A percentile compares a stretch with the other conserved stretches of the same genome.
phyloP scores from a whole-genome alignment of 2,329 filamentous ascomycete genomes.

The Fusarium keratoplasticum region DNA sequence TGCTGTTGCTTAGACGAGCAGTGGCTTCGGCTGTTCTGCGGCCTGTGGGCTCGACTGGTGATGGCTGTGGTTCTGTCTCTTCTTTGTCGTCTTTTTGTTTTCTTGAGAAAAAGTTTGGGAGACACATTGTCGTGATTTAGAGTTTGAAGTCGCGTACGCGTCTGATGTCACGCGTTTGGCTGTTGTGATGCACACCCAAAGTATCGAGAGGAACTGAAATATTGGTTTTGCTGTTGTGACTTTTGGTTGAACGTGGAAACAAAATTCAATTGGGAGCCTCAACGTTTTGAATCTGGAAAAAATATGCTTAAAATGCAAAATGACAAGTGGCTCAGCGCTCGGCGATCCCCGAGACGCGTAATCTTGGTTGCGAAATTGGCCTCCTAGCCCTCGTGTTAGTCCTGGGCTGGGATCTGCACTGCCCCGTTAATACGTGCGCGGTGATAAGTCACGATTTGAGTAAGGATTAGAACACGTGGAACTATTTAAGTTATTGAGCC shows the following conservation, averaged over 20 bases:
- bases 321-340: background rate
- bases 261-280: background rate
- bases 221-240: background rate
- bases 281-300: background rate
- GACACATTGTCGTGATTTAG: slow-evolving; percentile 15
- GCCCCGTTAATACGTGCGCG: background rate
- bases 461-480: background rate
- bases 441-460: background rate
- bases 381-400: background rate
- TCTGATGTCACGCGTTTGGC: background rate
- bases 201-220: background rate
- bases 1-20: slow-evolving; percentile 23
- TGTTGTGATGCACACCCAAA: background rate
- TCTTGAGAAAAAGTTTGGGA: slow-evolving; percentile 31
- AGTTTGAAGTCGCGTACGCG: background rate
- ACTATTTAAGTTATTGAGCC: background rate
- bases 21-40: slow-evolving; percentile 28
- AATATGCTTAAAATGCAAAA: slow-evolving; percentile 2
- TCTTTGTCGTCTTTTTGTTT: slow-evolving; percentile 7
- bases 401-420: background rate
- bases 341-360: slow-evolving; percentile 2
- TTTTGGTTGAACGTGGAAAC: too few relatives aligned
- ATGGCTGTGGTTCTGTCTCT: slow-evolving; percentile 11
- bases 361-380: background rate
- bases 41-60: slow-evolving; percentile 10